A percentile compares a stretch with the other conserved stretches of the same genome.
Conservation (phyloP, 177 flowering plant species). For the Vitis hybrid region DNA sequence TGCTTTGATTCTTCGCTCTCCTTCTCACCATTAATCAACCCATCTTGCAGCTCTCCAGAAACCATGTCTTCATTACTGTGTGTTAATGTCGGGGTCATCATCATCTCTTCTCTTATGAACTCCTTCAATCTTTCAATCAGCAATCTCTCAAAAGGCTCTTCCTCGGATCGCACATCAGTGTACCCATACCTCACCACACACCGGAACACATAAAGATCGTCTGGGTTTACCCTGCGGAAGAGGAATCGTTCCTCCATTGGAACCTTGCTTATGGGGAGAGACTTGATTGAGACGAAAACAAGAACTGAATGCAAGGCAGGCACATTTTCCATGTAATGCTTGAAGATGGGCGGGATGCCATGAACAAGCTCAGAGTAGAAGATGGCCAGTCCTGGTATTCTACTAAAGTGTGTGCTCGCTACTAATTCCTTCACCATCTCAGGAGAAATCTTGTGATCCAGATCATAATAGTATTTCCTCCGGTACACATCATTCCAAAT, state of each 20-base stretch:
- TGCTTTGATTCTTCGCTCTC: background rate
- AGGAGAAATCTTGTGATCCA: conserved; percentile 42
- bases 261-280: conserved; percentile 47
- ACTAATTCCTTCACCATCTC: conserved; percentile 26
- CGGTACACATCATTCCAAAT: conserved; percentile 48
- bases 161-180: conserved; percentile 31
- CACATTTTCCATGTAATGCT: conserved; percentile 43
- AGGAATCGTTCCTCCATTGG: conserved; percentile 44
- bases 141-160: conserved; percentile 40
- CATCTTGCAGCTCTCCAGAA: background rate
- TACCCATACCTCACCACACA: conserved; percentile 60
- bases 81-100: too few species aligned
- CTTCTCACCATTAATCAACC: background rate
- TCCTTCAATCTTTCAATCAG: conserved; percentile 40
- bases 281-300: conserved; percentile 52
- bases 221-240: conserved; percentile 37
- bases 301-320: conserved; percentile 50
- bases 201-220: conserved; percentile 34
- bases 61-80: background rate
- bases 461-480: conserved; percentile 42
- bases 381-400: conserved; percentile 51
- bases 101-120: conserved; percentile 7
- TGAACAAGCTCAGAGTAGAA: conserved; percentile 56
- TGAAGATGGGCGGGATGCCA: conserved; percentile 59
- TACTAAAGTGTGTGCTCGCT: conserved; percentile 12